These are phyloP conservation scores for Aspergillus taichungensis DNA, from an alignment of 495 filamentous ascomycete genomes.

Conservation along the genomic window DNA sequence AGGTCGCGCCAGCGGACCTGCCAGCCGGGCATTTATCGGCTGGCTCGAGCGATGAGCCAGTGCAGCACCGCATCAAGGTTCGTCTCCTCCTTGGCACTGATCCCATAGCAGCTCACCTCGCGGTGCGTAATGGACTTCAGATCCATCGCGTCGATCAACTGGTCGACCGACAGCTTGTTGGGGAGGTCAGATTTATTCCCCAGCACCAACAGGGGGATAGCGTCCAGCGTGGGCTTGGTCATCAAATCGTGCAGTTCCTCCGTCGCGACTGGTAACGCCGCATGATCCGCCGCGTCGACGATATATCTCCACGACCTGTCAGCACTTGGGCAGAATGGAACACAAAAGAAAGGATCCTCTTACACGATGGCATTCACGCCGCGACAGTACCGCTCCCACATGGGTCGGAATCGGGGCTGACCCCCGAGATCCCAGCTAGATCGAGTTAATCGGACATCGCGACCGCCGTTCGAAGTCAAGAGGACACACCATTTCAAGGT, in stretches of 20 bases:
- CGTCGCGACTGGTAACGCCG: slow-evolving; percentile 73
- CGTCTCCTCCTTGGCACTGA: slow-evolving; percentile 96
- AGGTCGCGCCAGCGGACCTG: background rate
- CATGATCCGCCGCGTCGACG: slow-evolving; percentile 79
- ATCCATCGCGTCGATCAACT: slow-evolving; percentile 88
- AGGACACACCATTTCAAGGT: slow-evolving; percentile 79
- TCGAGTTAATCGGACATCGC: slow-evolving; percentile 9
- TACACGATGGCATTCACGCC: slow-evolving; percentile 97
- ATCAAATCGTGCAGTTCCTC: slow-evolving; percentile 89
- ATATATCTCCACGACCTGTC: slow-evolving; percentile 56
- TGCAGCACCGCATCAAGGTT: slow-evolving; percentile 95
- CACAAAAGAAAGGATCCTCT: slow-evolving; percentile 10
- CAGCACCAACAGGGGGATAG: slow-evolving; percentile 90
- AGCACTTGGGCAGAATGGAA: background rate
- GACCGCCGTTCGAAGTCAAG: background rate
- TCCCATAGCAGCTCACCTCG: slow-evolving; percentile 97
- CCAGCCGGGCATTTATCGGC: slow-evolving; percentile 22
- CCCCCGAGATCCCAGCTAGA: slow-evolving; percentile 90
- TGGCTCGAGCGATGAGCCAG: slow-evolving; percentile 88
- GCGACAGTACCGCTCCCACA: slow-evolving; percentile 99
- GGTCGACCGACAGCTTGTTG: slow-evolving; percentile 81
- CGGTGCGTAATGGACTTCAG: slow-evolving; percentile 82
- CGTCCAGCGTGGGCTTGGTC: slow-evolving; percentile 73
- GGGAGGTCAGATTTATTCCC: slow-evolving; percentile 96
- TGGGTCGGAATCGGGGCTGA: slow-evolving; percentile 91